Percentiles rank a stretch among this genome's conserved stretches.
These are phyloP conservation scores for Thelonectria rubi DNA, from an alignment of 2,329 filamentous ascomycete genomes.

Conservation along the genomic window DNA sequence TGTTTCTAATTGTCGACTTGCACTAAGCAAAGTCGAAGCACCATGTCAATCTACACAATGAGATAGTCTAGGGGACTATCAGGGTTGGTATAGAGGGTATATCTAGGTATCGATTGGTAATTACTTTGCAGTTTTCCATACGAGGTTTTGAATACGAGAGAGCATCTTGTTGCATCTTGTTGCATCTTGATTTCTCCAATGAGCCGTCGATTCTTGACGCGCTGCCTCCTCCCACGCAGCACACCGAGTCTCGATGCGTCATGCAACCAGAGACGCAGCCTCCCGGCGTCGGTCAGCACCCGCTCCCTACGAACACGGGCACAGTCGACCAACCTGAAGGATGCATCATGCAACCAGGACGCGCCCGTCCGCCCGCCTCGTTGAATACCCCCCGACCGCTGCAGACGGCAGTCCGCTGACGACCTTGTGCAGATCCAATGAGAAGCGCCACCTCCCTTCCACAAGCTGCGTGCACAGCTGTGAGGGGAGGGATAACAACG, in stretches of 20 bases:
- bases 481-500: neutral
- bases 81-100: conserved; percentile 22
- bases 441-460: too few species aligned
- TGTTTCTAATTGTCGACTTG: conserved; percentile 8
- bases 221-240: neutral
- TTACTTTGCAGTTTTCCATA: conserved; percentile 10
- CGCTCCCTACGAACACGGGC: neutral
- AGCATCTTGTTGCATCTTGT: neutral
- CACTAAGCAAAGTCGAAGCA: neutral
- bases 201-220: neutral
- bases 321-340: neutral
- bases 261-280: conserved; percentile 11
- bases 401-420: neutral
- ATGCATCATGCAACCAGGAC: conserved; percentile 8
- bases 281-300: neutral
- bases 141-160: conserved; percentile 8
- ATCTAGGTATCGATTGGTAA: conserved; percentile 13
- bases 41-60: conserved; percentile 1
- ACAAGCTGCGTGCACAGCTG: too few species aligned
- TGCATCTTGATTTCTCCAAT: neutral
- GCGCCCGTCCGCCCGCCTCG: neutral
- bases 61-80: neutral
- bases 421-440: neutral
- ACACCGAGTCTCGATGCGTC: conserved; percentile 1
- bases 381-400: neutral